Evolutionary conservation across 306 rosid genomes (phyloP), one percentile per base, ranked within the genome.

Genomic region (Quercus engelmannii): DNA sequence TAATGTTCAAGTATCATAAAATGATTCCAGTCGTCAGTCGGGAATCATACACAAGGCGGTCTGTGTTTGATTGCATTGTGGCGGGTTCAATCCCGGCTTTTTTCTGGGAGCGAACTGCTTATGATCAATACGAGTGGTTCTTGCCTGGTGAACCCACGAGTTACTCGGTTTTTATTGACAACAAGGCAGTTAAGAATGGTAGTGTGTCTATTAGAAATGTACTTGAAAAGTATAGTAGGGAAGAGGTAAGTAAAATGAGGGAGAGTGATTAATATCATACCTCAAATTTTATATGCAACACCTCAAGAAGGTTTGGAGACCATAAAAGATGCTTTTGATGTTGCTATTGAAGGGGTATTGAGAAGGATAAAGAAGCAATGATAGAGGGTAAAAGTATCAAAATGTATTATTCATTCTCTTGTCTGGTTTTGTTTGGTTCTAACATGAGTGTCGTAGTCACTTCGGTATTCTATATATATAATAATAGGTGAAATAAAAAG

Each of bases 41-140:
- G 28, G 1, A 30, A 25, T 25, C 97, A 81, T 92, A 91, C 91
- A 94, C 98, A 28, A 89, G 98, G 51, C 31, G 97, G 72, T 94
- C 98, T 1, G 90, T 92, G 21, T 94, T 94, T 25, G 91, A 88
- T 21, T 88, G 91, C 78, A 88, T 88, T 86, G n/a, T 88, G 11
- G 91, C 91, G 15, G 91, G 91, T 81, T 85, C 91, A 63, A 85
- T 88, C 10, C 91, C 91, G 58, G 91, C 85, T 69, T 85, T 88
- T 23, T 88, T 88, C 79, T 88, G 91, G 91, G 74, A 78, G 87
- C 79, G 89, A 52, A 73, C 75, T 57, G 91, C 91, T 3, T 85
- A 88, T 20, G 26, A 78, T 3, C 91, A 88, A 74, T 88, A 88
- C 1, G 35, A 83, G 33, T 83, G 81, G 84, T 88, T 88, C 73